Conservation (phyloP, 2,329 filamentous ascomycete species). For the Rutstroemia sp. region DNA sequence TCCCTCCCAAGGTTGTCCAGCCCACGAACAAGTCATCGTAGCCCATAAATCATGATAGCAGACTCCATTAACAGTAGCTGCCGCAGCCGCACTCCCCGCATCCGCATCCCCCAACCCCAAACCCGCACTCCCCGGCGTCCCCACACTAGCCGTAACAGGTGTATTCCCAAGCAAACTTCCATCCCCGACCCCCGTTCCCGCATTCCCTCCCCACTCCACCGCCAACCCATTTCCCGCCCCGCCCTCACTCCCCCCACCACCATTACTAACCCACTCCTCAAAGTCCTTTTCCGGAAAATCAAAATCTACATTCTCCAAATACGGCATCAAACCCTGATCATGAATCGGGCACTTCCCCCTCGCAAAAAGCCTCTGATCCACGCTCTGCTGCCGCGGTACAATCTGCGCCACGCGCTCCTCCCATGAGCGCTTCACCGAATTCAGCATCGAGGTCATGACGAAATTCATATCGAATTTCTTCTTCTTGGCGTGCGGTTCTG, state of each 20-base stretch:
- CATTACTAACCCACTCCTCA: not conserved
- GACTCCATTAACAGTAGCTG: not conserved
- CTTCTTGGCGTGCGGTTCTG: not conserved
- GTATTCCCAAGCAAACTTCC: too few species aligned
- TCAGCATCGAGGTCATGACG: not conserved
- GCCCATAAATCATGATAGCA: conserved; percentile 25
- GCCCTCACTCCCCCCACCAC: not conserved
- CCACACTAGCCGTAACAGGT: too few species aligned
- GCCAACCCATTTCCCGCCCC: not conserved
- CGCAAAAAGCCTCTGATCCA: not conserved
- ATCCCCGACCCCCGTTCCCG: not conserved
- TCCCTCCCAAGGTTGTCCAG: not conserved
- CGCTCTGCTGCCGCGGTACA: not conserved
- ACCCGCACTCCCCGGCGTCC: too few species aligned
- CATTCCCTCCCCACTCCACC: not conserved
- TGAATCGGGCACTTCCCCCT: conserved; percentile 4
- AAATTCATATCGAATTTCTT: not conserved
- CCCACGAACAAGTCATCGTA: conserved; percentile 26
- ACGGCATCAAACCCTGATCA: not conserved
- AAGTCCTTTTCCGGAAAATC: conserved; percentile 13
- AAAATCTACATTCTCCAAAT: not conserved
- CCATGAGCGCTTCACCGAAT: not conserved
- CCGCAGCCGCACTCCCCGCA: not conserved
- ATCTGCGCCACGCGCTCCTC: not conserved
- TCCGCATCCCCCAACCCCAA: not conserved